phyloP scores from a whole-genome alignment of 257 asterid genomes.

The Plantago ovata region DNA sequence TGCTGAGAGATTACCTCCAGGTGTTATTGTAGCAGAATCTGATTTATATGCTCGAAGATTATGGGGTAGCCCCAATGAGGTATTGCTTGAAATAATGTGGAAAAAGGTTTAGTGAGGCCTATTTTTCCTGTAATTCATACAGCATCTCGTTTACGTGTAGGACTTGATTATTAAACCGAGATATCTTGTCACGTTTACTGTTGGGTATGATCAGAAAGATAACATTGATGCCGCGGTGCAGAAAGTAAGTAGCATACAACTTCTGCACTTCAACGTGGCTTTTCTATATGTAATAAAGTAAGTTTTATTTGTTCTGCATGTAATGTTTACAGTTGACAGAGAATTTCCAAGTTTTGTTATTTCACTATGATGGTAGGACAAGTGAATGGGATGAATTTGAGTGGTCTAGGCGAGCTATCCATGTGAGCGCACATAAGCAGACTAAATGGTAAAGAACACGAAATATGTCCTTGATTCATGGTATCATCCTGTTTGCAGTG shows the following conservation, averaged over 20 bases:
- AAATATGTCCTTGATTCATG: slow-evolving; percentile 1
- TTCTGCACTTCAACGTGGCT: neutral
- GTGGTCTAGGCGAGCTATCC: slow-evolving; percentile 89
- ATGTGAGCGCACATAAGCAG: slow-evolving; percentile 69
- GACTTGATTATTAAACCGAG: slow-evolving; percentile 73
- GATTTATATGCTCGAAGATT: slow-evolving; percentile 73
- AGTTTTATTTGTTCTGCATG: slow-evolving; percentile 25
- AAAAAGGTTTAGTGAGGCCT: too few species aligned
- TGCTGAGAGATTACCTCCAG: slow-evolving; percentile 81
- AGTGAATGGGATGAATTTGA: slow-evolving; percentile 94
- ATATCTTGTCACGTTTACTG: slow-evolving; percentile 86
- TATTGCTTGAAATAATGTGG: slow-evolving; percentile 8
- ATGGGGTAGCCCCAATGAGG: slow-evolving; percentile 86
- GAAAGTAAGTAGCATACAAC: slow-evolving; percentile 41
- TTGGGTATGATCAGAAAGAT: slow-evolving; percentile 68
- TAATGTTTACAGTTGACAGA: slow-evolving; percentile 67
- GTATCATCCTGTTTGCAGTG: neutral
- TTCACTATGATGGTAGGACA: slow-evolving; percentile 88
- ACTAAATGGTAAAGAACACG: slow-evolving; percentile 64
- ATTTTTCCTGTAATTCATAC: too few species aligned
- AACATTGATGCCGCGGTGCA: slow-evolving; percentile 85
- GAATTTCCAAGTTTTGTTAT: slow-evolving; percentile 70
- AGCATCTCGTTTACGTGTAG: slow-evolving; percentile 30
- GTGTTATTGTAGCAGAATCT: slow-evolving; percentile 50
- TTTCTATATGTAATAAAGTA: slow-evolving; percentile 3